A percentile compares a stretch with the other conserved stretches of the same genome.
Conservation (phyloP, 2,329 filamentous ascomycete species). For the Colletotrichum sp. region DNA sequence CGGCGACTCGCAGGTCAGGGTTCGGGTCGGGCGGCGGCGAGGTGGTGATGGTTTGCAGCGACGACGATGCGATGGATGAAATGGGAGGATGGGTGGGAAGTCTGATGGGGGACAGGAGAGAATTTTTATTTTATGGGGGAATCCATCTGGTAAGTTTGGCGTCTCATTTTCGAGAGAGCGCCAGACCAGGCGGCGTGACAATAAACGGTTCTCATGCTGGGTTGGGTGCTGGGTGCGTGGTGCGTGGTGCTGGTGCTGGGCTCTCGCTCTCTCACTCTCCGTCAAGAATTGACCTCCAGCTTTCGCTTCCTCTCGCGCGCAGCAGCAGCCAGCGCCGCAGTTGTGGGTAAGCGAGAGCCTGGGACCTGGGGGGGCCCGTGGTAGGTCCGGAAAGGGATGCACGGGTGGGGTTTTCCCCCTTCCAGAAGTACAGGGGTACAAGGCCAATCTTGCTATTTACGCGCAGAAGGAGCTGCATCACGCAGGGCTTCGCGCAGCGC, state of each 20-base stretch:
- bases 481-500: background rate
- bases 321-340: conserved; percentile 16
- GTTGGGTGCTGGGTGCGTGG: conserved; percentile 18
- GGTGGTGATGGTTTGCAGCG: conserved; percentile 18
- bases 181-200: conserved; percentile 26
- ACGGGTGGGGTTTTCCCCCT: conserved; percentile 12
- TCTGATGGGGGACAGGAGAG: conserved; percentile 23
- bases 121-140: conserved; percentile 37
- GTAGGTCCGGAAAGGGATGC: conserved; percentile 11
- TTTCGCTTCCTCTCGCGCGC: conserved; percentile 24
- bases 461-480: background rate
- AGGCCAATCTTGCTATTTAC: background rate
- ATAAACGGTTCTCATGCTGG: conserved; percentile 27
- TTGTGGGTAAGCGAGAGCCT: conserved; percentile 22
- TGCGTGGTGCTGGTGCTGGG: conserved; percentile 20
- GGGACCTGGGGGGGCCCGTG: conserved; percentile 2
- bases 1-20: conserved; percentile 10
- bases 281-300: conserved; percentile 24
- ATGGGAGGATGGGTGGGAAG: conserved; percentile 22
- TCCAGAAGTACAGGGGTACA: conserved; percentile 16
- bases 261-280: conserved; percentile 2
- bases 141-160: conserved; percentile 39
- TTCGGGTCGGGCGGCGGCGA: conserved; percentile 9
- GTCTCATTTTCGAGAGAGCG: conserved; percentile 36
- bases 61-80: conserved; percentile 10